These are phyloP conservation scores for Colletotrichum scovillei DNA, from an alignment of 2,329 filamentous ascomycete genomes.

Conservation along the genomic window DNA sequence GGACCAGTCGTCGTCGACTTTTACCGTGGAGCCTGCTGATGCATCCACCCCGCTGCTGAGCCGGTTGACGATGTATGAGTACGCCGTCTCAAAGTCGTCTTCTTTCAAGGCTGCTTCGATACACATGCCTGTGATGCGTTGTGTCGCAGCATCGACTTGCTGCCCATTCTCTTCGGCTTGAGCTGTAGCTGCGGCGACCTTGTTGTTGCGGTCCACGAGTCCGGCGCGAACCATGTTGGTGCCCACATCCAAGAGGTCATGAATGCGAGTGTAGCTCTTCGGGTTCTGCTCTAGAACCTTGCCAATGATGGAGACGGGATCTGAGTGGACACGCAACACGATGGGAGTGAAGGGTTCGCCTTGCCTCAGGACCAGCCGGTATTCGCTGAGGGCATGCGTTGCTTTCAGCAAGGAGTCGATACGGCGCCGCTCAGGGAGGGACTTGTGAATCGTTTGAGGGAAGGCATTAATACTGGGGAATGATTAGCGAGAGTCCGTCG, in stretches of 20 bases:
- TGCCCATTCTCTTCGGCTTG: constrained; percentile 40
- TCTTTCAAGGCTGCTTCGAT: constrained; percentile 81
- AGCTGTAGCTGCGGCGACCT: constrained; percentile 33
- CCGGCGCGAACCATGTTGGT: constrained; percentile 73
- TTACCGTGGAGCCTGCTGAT: constrained; percentile 41
- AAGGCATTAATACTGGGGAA: constrained; percentile 70
- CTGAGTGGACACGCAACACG: constrained; percentile 79
- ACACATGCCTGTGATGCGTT: constrained; percentile 82
- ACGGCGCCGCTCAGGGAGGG: constrained; percentile 61
- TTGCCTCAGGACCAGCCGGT: constrained; percentile 81
- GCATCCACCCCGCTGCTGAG: constrained; percentile 56
- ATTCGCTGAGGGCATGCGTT: constrained; percentile 80
- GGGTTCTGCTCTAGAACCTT: constrained; percentile 82
- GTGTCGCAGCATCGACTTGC: constrained; percentile 58
- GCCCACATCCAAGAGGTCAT: constrained; percentile 78
- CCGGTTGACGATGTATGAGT: constrained; percentile 82
- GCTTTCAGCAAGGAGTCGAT: constrained; percentile 75
- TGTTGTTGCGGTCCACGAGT: constrained; percentile 51
- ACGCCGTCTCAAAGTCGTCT: constrained; percentile 87
- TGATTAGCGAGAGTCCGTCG: constrained; percentile 37
- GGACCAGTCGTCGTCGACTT: constrained; percentile 70
- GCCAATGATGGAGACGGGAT: constrained; percentile 78
- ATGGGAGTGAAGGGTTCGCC: constrained; percentile 85
- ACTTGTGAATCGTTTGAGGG: constrained; percentile 64
- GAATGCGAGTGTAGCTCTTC: constrained; percentile 78